Evolutionary conservation across 1,284 basidiomycete species (phyloP), one percentile per base, ranked within the genome.

Genomic region (Grifola frondosa): DNA sequence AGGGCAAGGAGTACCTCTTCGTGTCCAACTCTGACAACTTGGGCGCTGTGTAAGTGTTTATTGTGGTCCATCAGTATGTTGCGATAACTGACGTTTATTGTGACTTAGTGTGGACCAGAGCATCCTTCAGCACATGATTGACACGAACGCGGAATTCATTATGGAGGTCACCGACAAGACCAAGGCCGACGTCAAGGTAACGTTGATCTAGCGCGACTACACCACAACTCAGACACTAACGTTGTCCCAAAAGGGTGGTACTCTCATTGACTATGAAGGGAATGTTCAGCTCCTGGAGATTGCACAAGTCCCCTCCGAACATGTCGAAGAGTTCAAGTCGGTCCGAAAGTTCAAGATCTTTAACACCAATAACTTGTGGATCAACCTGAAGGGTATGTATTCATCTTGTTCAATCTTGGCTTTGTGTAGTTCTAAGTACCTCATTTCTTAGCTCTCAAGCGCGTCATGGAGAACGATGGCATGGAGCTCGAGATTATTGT

Each of bases 81-180:
- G n/a, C n/a, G n/a, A n/a, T n/a, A n/a, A n/a, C n/a, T n/a, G n/a
- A n/a, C n/a, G n/a, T n/a, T n/a, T n/a, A n/a, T n/a, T n/a, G n/a
- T n/a, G n/a, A n/a, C n/a, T n/a, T n/a, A 60, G 25, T 43, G 88
- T 90, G 57, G 90, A 92, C 62, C 80, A 89, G 60, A 76, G 72
- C 44, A 92, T 91, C 59, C 69, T 91, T 46, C 86, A 93, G 66
- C 89, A 93, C 69, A 94, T 96, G 88, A 84, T 92, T 44, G 84
- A 92, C 59, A 78, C 79, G 10, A 74, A 86, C 57, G 81, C 89
- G 38, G 91, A 95, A 70, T 96, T 95, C 75, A 67, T 97, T 63
- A 96, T 97, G 93, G 96, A 99, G 71, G 93, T 99, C 56, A 99
- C 96, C 5, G 94, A 99, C 79, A 98, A 99, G 84, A 98, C 96